Evolutionary conservation across 2,329 filamentous ascomycete genomes (phyloP).

Genomic region (Penicillium sp.): DNA sequence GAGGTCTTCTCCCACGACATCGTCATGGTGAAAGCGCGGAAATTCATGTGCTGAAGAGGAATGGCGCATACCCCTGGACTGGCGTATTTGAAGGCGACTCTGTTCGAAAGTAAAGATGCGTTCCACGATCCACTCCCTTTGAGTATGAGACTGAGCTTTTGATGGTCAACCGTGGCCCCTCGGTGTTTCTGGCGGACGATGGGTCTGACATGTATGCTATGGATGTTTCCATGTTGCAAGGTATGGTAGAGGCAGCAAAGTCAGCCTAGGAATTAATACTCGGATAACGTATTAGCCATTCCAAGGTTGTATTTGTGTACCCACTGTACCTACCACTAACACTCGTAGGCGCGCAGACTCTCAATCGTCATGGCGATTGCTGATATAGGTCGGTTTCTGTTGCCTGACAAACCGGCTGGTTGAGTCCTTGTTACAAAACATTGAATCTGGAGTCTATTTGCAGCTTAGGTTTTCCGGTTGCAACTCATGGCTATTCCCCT

Average conservation of each 20-base stretch:
- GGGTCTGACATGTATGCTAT: background rate
- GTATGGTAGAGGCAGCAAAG: background rate
- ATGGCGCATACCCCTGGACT: background rate
- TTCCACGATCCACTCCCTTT: slow-evolving; percentile 5
- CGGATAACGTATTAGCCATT: background rate
- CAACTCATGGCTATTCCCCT: too few relatives aligned
- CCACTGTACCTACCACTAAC: too few relatives aligned
- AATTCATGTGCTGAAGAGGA: slow-evolving; percentile 9
- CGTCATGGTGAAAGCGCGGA: slow-evolving; percentile 10
- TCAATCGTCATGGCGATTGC: too few relatives aligned
- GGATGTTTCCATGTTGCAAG: background rate
- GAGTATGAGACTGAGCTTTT: slow-evolving; percentile 8
- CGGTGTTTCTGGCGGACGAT: slow-evolving; percentile 10
- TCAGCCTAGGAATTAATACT: background rate
- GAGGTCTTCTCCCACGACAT: slow-evolving; percentile 9
- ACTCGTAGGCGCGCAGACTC: too few relatives aligned
- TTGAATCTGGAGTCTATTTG: too few relatives aligned
- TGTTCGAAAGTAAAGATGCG: background rate
- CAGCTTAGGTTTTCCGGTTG: too few relatives aligned
- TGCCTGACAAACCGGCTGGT: too few relatives aligned
- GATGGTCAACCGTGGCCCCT: slow-evolving; percentile 11
- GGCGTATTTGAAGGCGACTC: background rate
- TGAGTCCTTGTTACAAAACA: too few relatives aligned
- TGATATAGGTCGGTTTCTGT: too few relatives aligned
- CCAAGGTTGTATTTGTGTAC: too few relatives aligned